Conservation (phyloP, 768 basidiomycete genomes). For the Tylopilus intermedius region DNA sequence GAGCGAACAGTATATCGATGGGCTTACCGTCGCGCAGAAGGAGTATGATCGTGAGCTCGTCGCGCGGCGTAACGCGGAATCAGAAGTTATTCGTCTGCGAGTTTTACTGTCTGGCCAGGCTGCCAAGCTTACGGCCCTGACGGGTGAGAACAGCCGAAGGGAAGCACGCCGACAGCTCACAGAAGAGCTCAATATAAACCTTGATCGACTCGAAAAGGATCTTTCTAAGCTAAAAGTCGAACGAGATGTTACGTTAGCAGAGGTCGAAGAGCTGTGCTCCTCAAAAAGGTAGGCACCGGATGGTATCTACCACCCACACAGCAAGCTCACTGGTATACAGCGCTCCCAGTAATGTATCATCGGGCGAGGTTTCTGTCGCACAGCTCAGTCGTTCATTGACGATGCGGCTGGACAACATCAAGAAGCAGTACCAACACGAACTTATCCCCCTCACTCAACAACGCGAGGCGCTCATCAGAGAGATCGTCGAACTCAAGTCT, state of each 20-base stretch:
- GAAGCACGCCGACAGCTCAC: constrained; percentile 77
- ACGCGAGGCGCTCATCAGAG: constrained; percentile 71
- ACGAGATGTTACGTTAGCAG: constrained; percentile 86
- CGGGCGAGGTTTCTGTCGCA: constrained; percentile 34
- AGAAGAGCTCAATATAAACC: constrained; percentile 69
- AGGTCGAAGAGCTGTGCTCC: constrained; percentile 84
- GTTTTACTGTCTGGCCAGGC: constrained; percentile 88
- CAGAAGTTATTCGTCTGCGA: constrained; percentile 81
- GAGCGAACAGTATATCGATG: constrained; percentile 89
- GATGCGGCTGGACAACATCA: constrained; percentile 80
- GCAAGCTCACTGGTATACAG: constrained; percentile 21
- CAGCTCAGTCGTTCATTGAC: constrained; percentile 69
- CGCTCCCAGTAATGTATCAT: constrained; percentile 23
- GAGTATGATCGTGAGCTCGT: constrained; percentile 93
- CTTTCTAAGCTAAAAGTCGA: constrained; percentile 84
- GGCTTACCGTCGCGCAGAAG: constrained; percentile 85
- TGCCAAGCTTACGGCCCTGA: constrained; percentile 78
- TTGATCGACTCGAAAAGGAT: constrained; percentile 78
- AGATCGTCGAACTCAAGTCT: constrained; percentile 82
- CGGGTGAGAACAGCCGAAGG: constrained; percentile 69
- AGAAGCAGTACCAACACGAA: constrained; percentile 82
- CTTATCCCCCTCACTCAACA: constrained; percentile 79
- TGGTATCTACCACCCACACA: constrained; percentile 12
- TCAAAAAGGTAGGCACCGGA: constrained; percentile 55
- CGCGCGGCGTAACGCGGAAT: constrained; percentile 84